Base-by-base conservation (phyloP, 2,329 filamentous ascomycete genomes). In the Bertia moriformis region DNA sequence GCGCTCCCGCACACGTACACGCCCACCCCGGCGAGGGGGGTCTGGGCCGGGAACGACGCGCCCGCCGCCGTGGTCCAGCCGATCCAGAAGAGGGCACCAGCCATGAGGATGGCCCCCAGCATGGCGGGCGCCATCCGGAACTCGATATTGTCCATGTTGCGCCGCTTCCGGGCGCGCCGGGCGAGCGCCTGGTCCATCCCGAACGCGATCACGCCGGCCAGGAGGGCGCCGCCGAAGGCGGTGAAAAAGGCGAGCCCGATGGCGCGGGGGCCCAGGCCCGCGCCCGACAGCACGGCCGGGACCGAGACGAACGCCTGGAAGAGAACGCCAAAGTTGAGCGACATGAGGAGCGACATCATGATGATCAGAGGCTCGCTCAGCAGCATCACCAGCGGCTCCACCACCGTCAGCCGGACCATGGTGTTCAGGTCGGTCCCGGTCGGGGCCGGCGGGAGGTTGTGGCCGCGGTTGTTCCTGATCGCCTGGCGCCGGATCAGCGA, bases 311-410 rank as follows among this genome's bases (percentile, higher is more conserved):
- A 43, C 22, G 30, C 40, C 17, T 42, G 41, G 20, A 42, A 42
- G 4, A 51, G 42, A 14, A 51, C 46, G 19, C 43, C 49, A 39
- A 49, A 56, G 43, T 50, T 51, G 39, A 55, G 43, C 4, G 45
- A 44, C 7, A 55, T 41, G 19, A 48, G 46, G 13, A 52, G 42
- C 4, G 45, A 48, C 24, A 43, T 42, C 24, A 53, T 40, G 3
- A 44, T 40, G 13, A 60, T 57, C 20, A 60, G 55, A 0, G 58
- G 56, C 38, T 61, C 56, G 12, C 48, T 49, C 19, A 50, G 37
- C 4, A 59, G 46, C 52, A n/a, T n/a, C n/a, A n/a, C n/a, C n/a
- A n/a, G n/a, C n/a, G n/a, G n/a, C n/a, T n/a, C n/a, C n/a, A n/a
- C 58, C 57, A 35, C 24, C 0, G 35, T 10, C 1, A 41, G n/a